These are phyloP conservation scores for Phaeosphaeria sp. DNA, from an alignment of 2,329 filamentous ascomycete species.

Conservation along the genomic window DNA sequence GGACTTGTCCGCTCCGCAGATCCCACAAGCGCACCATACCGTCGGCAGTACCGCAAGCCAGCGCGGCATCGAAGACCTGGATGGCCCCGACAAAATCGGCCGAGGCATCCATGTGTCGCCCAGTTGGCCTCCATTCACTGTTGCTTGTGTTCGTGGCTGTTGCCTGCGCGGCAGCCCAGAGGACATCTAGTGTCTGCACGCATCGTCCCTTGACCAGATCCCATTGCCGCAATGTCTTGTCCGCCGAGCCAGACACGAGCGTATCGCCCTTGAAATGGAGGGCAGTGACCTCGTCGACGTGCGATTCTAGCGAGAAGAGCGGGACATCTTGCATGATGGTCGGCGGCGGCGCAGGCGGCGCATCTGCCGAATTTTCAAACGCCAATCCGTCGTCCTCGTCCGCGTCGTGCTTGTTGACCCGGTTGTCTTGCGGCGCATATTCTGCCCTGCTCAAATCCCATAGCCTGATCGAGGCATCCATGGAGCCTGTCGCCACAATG, in stretches of 20 bases:
- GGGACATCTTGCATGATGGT: conserved; percentile 89
- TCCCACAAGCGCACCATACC: conserved; percentile 98
- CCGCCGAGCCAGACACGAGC: conserved; percentile 91
- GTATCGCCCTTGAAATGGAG: conserved; percentile 89
- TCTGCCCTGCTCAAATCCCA: conserved; percentile 94
- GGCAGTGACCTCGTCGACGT: conserved; percentile 93
- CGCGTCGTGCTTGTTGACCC: conserved; percentile 55
- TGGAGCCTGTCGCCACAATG: conserved; percentile 90
- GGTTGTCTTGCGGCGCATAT: conserved; percentile 73
- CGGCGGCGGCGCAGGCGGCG: conserved; percentile 70
- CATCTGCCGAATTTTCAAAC: conserved; percentile 74
- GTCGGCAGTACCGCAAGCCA: conserved; percentile 95
- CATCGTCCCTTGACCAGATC: conserved; percentile 97
- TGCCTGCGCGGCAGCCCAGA: conserved; percentile 96
- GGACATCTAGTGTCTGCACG: conserved; percentile 94
- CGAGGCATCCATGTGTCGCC: conserved; percentile 68
- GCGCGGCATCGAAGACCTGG: conserved; percentile 93
- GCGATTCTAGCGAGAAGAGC: conserved; percentile 85
- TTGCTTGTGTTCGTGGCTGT: conserved; percentile 64
- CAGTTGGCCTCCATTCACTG: conserved; percentile 76
- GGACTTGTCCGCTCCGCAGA: conserved; percentile 94
- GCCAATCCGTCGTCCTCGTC: conserved; percentile 64
- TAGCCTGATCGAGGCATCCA: conserved; percentile 90
- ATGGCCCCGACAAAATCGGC: conserved; percentile 94
- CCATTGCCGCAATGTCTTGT: conserved; percentile 98